Base-by-base conservation (phyloP, 768 basidiomycete genomes). In the Daedaleopsis nitida region DNA sequence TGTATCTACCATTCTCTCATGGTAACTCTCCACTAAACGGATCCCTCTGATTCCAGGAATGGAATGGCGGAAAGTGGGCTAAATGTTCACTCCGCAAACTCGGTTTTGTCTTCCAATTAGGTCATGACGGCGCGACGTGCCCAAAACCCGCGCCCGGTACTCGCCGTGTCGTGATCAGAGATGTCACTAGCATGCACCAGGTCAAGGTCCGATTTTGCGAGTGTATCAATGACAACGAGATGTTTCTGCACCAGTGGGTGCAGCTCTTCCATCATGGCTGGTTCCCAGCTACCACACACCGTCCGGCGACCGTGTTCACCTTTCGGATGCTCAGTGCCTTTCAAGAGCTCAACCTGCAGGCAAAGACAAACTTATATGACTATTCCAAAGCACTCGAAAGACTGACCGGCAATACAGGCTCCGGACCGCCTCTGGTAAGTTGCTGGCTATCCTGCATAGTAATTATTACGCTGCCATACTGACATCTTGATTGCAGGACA, bases 291-390 rank as follows among this genome's bases (percentile, higher is more conserved):
- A 77, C 74, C 0, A 48, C 54, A 0, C 21, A 27, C 0, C 59
- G 68, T 9, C 77, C 77, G 0, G 44, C 54, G 12, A 72, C 74
- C 0, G 75, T 68, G 0, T 66, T 72, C 1, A 78, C 74, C 0
- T 75, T 78, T 45, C 42, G 52, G 0, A 53, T 72, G 6, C 68
- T 78, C 2, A 54, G 72, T 5, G 51, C 57, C 3, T 77, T 76
- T 44, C 77, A 80, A 11, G 35, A 73, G 9, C 58, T 76, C 5
- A 69, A 70, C 0, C 70, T 78, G 19, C 65, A 73, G 43, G 73
- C 70, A 0, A 79, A 79, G 57, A 47, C 68, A 1, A 76, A 73
- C 0, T 66, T 59, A 0, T 76, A 67, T 42, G 73, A 77, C 47
- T 78, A 72, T 60, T 77, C 73, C 50, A 59, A 65, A 1, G 45